phyloP scores from a whole-genome alignment of 1,284 basidiomycete genomes.

The Ceratobasidium sp. region DNA sequence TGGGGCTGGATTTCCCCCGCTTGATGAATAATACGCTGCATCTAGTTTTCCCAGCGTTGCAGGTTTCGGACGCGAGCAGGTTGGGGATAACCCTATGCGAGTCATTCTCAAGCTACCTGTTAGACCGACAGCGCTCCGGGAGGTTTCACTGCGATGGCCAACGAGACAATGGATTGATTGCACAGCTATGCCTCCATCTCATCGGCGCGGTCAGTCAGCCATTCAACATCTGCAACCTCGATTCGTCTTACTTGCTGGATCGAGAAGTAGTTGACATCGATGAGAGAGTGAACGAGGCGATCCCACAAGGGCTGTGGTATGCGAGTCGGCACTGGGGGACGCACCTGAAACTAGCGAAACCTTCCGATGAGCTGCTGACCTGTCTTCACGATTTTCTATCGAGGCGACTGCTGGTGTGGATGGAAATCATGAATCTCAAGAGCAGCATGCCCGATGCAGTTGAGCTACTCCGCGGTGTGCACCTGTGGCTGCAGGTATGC shows the following conservation, averaged over 20 bases:
- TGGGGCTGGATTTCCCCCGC: not conserved
- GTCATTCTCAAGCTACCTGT: too few species aligned
- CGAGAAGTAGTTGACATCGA: not conserved
- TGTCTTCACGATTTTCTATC: constrained; percentile 3
- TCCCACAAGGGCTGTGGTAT: not conserved
- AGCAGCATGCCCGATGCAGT: too few species aligned
- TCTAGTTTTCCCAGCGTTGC: not conserved
- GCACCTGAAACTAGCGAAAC: not conserved
- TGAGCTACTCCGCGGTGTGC: too few species aligned
- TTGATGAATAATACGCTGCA: not conserved
- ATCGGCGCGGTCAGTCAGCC: not conserved
- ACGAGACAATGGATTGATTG: not conserved
- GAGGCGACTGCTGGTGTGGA: constrained; percentile 36
- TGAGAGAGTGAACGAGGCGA: not conserved
- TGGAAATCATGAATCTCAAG: too few species aligned
- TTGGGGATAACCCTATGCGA: not conserved
- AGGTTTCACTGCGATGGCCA: not conserved
- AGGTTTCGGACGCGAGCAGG: not conserved
- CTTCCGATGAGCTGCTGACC: not conserved
- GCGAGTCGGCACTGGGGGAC: constrained; percentile 12
- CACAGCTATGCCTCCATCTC: not conserved
- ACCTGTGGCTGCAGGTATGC: not conserved
- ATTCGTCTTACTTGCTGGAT: not conserved
- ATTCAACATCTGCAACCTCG: constrained; percentile 27
- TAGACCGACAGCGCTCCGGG: not conserved